Evolutionary conservation across 176 grass and related monocot species (phyloP).

Genomic region (Tuctoria greenei): DNA sequence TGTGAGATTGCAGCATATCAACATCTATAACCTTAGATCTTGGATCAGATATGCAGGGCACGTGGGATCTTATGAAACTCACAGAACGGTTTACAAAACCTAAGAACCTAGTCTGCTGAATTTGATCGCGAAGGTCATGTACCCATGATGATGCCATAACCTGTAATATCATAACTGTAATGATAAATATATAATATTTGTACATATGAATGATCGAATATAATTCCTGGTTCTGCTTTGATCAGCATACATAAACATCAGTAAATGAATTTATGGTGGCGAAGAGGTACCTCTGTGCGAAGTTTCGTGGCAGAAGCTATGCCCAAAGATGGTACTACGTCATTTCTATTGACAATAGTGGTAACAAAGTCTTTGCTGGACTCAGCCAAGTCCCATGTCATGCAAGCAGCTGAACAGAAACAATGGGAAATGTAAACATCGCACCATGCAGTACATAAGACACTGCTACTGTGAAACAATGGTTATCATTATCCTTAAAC

Average conservation of each 20-base stretch:
- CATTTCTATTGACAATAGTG: constrained; percentile 72
- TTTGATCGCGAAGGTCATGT: constrained; percentile 70
- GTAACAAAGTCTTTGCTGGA: constrained; percentile 78
- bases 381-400: constrained; percentile 91
- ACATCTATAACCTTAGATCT: constrained; percentile 76
- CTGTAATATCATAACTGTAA: constrained; percentile 36
- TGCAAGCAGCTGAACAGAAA: constrained; percentile 67
- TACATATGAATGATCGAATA: constrained; percentile 12
- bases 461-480: background rate
- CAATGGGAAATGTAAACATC: constrained; percentile 35
- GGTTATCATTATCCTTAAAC: background rate
- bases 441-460: background rate
- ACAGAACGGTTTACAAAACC: constrained; percentile 71
- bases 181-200: constrained; percentile 30
- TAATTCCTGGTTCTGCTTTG: background rate
- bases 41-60: constrained; percentile 63
- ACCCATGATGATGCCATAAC: constrained; percentile 73
- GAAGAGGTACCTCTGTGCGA: constrained; percentile 55
- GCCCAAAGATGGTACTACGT: constrained; percentile 72
- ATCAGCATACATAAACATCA: constrained; percentile 12
- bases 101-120: constrained; percentile 78
- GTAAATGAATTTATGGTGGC: constrained; percentile 1
- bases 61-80: constrained; percentile 69
- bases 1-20: constrained; percentile 48
- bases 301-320: constrained; percentile 54